Conservation (phyloP, 495 filamentous ascomycete genomes). For the Jackrogersella multiformis region DNA sequence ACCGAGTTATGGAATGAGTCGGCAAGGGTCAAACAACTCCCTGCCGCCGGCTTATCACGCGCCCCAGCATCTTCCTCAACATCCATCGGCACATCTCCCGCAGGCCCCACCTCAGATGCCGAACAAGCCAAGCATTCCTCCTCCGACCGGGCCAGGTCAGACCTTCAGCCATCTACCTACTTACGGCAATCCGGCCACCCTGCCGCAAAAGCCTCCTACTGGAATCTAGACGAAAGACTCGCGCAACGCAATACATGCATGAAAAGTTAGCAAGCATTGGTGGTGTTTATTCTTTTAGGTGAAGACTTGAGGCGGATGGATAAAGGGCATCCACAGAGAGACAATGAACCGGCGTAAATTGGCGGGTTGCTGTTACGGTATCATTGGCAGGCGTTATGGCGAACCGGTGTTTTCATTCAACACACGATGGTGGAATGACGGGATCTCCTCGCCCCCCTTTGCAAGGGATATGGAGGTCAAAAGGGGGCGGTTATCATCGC, state of each 20-base stretch:
- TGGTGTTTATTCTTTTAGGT: slow-evolving; percentile 46
- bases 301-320: slow-evolving; percentile 42
- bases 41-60: slow-evolving; percentile 58
- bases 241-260: slow-evolving; percentile 38
- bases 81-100: slow-evolving; percentile 40
- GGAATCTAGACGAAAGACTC: slow-evolving; percentile 45
- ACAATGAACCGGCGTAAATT: slow-evolving; percentile 45
- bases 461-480: background rate
- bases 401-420: slow-evolving; percentile 18
- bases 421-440: slow-evolving; percentile 15
- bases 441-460: background rate
- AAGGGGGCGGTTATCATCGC: background rate
- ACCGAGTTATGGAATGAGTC: slow-evolving; percentile 61
- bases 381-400: slow-evolving; percentile 47
- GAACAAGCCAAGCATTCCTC: slow-evolving; percentile 48
- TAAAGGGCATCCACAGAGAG: slow-evolving; percentile 43
- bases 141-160: slow-evolving; percentile 47
- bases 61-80: slow-evolving; percentile 49
- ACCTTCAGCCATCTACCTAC: slow-evolving; percentile 60
- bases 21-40: slow-evolving; percentile 64
- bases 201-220: slow-evolving; percentile 65
- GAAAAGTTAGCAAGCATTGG: slow-evolving; percentile 46
- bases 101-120: slow-evolving; percentile 49
- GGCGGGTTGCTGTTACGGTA: slow-evolving; percentile 41
- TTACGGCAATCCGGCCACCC: slow-evolving; percentile 64